Evolutionary conservation across 176 grass and related monocot species (phyloP), one percentile per base, ranked within the genome.

Genomic region (Eleusine coracana): DNA sequence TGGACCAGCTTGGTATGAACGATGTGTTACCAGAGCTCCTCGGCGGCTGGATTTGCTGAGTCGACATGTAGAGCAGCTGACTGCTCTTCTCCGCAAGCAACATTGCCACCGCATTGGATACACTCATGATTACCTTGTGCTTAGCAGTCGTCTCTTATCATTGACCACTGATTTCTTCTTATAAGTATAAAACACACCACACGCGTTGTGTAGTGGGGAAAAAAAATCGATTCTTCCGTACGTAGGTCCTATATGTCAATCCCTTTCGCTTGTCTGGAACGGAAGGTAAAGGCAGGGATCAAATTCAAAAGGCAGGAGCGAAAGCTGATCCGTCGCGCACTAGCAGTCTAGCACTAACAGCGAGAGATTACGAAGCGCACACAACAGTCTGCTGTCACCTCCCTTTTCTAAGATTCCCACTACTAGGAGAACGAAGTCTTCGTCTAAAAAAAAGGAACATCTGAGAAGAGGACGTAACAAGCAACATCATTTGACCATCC

Each of bases 341-440:
- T 52, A 39, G n/a, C n/a, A 59, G 16, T 15, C 16, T 23, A 59
- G n/a, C n/a, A 34, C 31, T 34, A 34, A 25, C 31, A 34, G 31
- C 31, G 31, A 34, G 6, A 61, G 58, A 25, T 11, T 61, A 27
- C n/a, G n/a, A 61, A 61, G 8, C 7, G 10, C 20, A n/a, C 56
- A 59, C 56, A n/a, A 4, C 58, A 61, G 27, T 45, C 60, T 55
- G 20, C 16, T 15, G n/a, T 21, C 59, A 2, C 37, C n/a, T 83
- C 73, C n/a, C 8, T 83, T 83, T 76, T 68, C 48, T 6, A 68
- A 76, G 61, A 84, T 76, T 34, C 48, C 82, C 61, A 67, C 34
- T 28, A 54, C 6, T 34, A 34, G 31, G 9, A 18, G 2, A 39
- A 52, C 48, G 3, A 66, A 8, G 45, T 75, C 59, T 18, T 62